Evolutionary conservation across 768 basidiomycete species (phyloP), one percentile per base, ranked within the genome.

Genomic region (Suillus tomentosus): DNA sequence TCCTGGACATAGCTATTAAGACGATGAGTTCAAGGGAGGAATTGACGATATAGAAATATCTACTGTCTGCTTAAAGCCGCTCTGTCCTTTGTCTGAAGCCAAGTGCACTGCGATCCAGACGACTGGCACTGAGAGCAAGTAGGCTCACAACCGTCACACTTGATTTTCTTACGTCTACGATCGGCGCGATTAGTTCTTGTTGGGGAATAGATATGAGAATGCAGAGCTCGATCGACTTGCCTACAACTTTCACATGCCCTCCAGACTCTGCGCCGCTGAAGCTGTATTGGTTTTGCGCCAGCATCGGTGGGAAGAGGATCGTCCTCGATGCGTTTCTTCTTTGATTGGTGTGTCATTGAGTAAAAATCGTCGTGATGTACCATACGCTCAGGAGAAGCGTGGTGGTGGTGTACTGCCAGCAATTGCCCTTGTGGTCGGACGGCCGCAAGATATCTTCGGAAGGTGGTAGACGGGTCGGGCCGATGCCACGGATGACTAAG

Each of bases 31-130:
- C 68, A 31, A 64, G 67, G 62, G 62, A 61, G 40, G 62, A 43
- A 34, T 51, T 24, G 37, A 58, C 14, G 9, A 43, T 43, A 31
- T 34, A 34, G 2, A 63, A 56, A 3, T 61, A 82, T 93, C 67
- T 74, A 95, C 93, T 95, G 93, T 81, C 93, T 83, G 73, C 94
- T 95, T 67, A 94, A 79, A 5, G 93, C 93, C 27, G 93, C 93
- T 71, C 93, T 87, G 77, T 95, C 93, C 79, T 93, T 94, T 7
- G 93, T 95, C 78, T 95, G 93, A 50, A 94, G 80, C 93, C 93
- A 95, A 51, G 90, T 92, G 72, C 93, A 95, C 69, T 87, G 85
- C 1, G 90, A 89, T 54, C 86, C 87, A 8, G 91, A 89, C 50
- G 85, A 79, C 19, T 85, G 74, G 72, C 93, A 95, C 71, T 94